Percentiles rank a stretch among this genome's conserved stretches.
phyloP scores from a whole-genome alignment of 1,284 basidiomycete genomes.

The Rhodofomes roseus region DNA sequence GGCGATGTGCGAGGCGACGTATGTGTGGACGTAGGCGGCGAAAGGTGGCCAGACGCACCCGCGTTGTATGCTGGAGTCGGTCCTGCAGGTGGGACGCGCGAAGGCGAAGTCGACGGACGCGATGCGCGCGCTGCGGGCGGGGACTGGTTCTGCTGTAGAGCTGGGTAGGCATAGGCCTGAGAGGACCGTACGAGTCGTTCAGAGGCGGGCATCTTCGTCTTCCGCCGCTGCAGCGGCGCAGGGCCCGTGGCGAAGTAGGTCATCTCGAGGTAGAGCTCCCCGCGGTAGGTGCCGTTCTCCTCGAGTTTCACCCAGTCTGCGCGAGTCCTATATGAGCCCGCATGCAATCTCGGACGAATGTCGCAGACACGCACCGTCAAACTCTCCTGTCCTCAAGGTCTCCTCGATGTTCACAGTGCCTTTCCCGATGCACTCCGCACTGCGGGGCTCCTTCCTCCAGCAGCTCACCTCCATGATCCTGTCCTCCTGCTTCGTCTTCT shows the following conservation, averaged over 20 bases:
- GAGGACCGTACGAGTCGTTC: slow-evolving; percentile 36
- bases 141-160: not conserved
- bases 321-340: not conserved
- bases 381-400: slow-evolving; percentile 68
- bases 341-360: not conserved
- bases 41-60: slow-evolving; percentile 9
- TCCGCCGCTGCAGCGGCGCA: slow-evolving; percentile 39
- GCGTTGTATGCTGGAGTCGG: slow-evolving; percentile 6
- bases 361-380: slow-evolving; percentile 54
- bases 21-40: slow-evolving; percentile 5
- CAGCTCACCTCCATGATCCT: slow-evolving; percentile 62
- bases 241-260: slow-evolving; percentile 67
- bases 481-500: slow-evolving; percentile 39
- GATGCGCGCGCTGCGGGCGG: not conserved
- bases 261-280: slow-evolving; percentile 77
- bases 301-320: slow-evolving; percentile 68
- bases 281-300: slow-evolving; percentile 51
- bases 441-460: slow-evolving; percentile 57
- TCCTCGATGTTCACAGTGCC: slow-evolving; percentile 62
- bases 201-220: slow-evolving; percentile 41
- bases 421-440: slow-evolving; percentile 59
- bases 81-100: not conserved
- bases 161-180: slow-evolving; percentile 12
- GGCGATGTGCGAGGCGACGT: slow-evolving; percentile 17
- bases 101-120: slow-evolving; percentile 3